Evolutionary conservation across 306 rosid genomes (phyloP), one percentile per base, ranked within the genome.

Genomic region (Rubus parviflorus): DNA sequence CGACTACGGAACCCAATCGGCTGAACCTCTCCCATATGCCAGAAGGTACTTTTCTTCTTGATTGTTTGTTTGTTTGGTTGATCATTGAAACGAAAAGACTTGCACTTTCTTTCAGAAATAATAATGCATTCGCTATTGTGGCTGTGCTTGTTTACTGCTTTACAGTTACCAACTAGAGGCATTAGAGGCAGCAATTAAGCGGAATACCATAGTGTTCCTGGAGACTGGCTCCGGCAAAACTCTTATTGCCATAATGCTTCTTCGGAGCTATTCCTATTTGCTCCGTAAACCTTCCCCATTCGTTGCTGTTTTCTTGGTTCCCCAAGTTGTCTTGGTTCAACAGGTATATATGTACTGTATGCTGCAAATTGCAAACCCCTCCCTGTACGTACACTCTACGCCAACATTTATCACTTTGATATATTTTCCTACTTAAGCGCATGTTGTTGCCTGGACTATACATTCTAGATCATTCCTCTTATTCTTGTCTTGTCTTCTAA

Each of bases 181-280:
- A 0, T 74, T 94, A 56, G 96, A 86, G 7, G 84, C 68, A 25
- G 94, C 96, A 7, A 75, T 90, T 0, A 85, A 78, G 41, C 80
- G 83, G 61, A 94, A 94, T 75, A 91, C 97, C 7, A 64, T 90
- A 14, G 97, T 90, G 69, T 92, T 61, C 78, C 82, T 94, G 83
- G 98, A 92, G 83, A 94, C 98, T 12, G 97, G 98, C 70, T 85
- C 97, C 0, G 98, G 98, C 48, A 94, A 94, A 84, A 94, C 98
- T 60, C 83, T 94, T 85, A 90, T 94, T 53, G 93, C 97, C 48
- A 80, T 90, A 60, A 92, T 92, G 98, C 98, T 94, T 66, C 89
- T 94, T 43, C 86, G 97, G 13, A 89, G 93, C 78, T 90, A 83
- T 38, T 93, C 96, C 11, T 47, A 87, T 84, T 73, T 67, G 70